These are phyloP conservation scores for Ambispora gerdemannii DNA, from an alignment of 192 early-diverging fungal species.

Conservation along the genomic window DNA sequence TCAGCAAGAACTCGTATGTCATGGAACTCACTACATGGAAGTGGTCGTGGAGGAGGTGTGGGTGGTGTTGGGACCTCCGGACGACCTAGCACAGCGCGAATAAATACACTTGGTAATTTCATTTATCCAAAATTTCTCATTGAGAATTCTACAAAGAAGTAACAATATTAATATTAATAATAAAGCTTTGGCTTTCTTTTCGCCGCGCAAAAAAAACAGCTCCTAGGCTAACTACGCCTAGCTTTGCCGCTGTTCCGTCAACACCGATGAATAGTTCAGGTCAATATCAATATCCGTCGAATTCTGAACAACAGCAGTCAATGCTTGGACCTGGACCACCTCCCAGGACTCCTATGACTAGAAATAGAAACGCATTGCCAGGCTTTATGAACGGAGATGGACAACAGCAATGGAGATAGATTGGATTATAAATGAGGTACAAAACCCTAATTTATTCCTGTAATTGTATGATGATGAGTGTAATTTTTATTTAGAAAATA, in stretches of 20 bases:
- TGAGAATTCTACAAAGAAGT: not conserved
- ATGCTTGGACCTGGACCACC: not conserved
- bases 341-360: slow-evolving; percentile 4
- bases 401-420: too few species aligned
- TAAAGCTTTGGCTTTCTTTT: not conserved
- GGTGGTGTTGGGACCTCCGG: too few species aligned
- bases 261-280: not conserved
- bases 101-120: not conserved
- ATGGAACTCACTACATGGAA: not conserved
- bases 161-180: not conserved
- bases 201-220: not conserved
- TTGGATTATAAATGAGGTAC: too few species aligned
- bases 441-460: too few species aligned
- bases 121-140: too few species aligned
- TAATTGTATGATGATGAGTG: too few species aligned
- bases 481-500: too few species aligned
- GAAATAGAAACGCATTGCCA: not conserved
- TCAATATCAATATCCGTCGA: not conserved
- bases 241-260: not conserved
- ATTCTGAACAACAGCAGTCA: not conserved
- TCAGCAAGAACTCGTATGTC: not conserved
- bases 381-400: not conserved
- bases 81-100: not conserved
- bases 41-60: too few species aligned
- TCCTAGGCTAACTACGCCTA: not conserved